Evolutionary conservation across 768 basidiomycete genomes (phyloP).

Genomic region (Rhodosporidiobolus odoratus): DNA sequence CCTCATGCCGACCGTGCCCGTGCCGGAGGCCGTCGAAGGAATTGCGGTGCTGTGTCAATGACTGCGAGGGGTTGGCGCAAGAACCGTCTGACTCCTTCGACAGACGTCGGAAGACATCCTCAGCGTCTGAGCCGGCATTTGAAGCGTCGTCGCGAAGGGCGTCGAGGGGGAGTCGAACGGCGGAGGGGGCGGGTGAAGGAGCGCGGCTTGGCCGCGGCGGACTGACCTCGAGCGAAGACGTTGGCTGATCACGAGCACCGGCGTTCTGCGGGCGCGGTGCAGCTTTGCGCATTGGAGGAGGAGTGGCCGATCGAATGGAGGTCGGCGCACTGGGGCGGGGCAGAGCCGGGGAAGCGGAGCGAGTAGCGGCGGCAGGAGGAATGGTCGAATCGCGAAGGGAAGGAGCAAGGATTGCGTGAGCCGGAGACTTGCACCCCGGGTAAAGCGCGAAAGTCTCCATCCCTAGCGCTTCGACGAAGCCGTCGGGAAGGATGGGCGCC

Average conservation of each 20-base stretch:
- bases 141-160: not conserved
- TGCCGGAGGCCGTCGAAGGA: constrained; percentile 23
- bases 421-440: constrained; percentile 22
- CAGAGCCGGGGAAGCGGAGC: not conserved
- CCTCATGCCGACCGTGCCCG: not conserved
- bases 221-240: too few relatives aligned
- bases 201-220: not conserved
- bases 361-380: not conserved
- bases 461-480: constrained; percentile 37
- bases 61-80: not conserved
- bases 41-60: constrained; percentile 15
- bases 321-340: not conserved
- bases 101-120: constrained; percentile 3
- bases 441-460: constrained; percentile 34
- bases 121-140: not conserved
- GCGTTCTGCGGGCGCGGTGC: not conserved
- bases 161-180: not conserved
- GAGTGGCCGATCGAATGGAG: not conserved
- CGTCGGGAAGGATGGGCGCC: constrained; percentile 33
- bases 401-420: not conserved
- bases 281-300: not conserved
- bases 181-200: too few relatives aligned
- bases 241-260: not conserved
- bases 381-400: not conserved
- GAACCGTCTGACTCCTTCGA: constrained; percentile 13